A percentile compares a stretch with the other conserved stretches of the same genome.
phyloP scores from a whole-genome alignment of 2,329 filamentous ascomycete species.

The Penicillium sp. region DNA sequence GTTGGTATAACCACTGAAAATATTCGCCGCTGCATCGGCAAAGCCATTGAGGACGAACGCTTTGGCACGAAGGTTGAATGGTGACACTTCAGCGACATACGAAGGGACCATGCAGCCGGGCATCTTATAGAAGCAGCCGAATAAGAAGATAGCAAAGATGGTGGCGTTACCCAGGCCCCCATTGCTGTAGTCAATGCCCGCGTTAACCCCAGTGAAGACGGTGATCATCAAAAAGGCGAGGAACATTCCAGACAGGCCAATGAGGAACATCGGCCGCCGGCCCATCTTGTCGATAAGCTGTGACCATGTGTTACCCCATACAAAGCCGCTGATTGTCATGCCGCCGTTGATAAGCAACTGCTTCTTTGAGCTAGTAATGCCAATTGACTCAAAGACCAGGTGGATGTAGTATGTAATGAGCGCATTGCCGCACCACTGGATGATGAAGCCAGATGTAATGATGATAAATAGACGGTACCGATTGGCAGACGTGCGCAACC shows the following conservation, averaged over 20 bases:
- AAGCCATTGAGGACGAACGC: constrained; percentile 43
- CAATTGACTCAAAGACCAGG: constrained; percentile 14
- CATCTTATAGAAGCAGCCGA: constrained; percentile 40
- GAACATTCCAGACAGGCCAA: background rate
- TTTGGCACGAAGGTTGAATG: constrained; percentile 51
- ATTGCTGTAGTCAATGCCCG: constrained; percentile 35
- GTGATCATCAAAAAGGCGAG: background rate
- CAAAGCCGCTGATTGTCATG: background rate
- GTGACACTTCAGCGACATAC: constrained; percentile 51
- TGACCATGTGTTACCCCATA: background rate
- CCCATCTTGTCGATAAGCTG: background rate
- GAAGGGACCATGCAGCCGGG: constrained; percentile 16
- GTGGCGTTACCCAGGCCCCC: constrained; percentile 38
- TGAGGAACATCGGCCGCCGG: background rate
- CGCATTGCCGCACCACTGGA: constrained; percentile 57
- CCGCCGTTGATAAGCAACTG: background rate
- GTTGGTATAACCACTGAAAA: constrained; percentile 32
- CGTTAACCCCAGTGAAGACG: constrained; percentile 34
- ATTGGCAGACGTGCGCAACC: constrained; percentile 45
- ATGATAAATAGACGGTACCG: constrained; percentile 48
- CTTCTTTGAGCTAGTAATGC: constrained; percentile 1
- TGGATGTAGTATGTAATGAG: constrained; percentile 40
- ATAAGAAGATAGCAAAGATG: constrained; percentile 44
- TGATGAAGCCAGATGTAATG: constrained; percentile 48
- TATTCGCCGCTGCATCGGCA: constrained; percentile 34